These are phyloP conservation scores for Sisymbrium irio DNA, from an alignment of 345 rosid species.

Conservation along the genomic window DNA sequence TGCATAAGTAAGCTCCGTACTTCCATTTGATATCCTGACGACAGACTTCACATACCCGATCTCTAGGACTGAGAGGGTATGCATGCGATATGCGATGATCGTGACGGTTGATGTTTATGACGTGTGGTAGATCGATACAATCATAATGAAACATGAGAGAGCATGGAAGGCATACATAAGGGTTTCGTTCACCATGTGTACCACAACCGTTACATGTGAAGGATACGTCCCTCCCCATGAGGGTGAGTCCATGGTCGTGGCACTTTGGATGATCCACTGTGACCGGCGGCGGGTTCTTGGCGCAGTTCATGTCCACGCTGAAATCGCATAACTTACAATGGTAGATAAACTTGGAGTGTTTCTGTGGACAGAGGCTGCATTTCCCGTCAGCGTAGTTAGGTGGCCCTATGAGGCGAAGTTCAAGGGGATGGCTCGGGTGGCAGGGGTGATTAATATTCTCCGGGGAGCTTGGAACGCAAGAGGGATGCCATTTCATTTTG, in stretches of 20 bases:
- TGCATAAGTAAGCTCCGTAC: background rate
- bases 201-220: background rate
- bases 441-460: background rate
- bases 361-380: background rate
- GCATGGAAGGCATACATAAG: background rate
- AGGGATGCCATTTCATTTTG: background rate
- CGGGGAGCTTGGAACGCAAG: background rate
- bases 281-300: background rate
- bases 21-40: background rate
- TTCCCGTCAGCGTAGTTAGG: background rate
- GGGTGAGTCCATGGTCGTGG: conserved; percentile 5
- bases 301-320: conserved; percentile 1
- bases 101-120: background rate
- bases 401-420: background rate
- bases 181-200: background rate
- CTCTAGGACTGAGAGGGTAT: background rate
- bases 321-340: background rate
- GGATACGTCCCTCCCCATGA: background rate
- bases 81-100: background rate
- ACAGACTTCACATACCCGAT: background rate
- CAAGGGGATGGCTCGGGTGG: background rate
- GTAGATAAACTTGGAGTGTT: background rate
- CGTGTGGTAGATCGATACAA: background rate
- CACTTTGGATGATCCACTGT: background rate
- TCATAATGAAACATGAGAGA: background rate